Evolutionary conservation across 2,329 filamentous ascomycete genomes (phyloP).

Genomic region (Trichoderma guizhouense): DNA sequence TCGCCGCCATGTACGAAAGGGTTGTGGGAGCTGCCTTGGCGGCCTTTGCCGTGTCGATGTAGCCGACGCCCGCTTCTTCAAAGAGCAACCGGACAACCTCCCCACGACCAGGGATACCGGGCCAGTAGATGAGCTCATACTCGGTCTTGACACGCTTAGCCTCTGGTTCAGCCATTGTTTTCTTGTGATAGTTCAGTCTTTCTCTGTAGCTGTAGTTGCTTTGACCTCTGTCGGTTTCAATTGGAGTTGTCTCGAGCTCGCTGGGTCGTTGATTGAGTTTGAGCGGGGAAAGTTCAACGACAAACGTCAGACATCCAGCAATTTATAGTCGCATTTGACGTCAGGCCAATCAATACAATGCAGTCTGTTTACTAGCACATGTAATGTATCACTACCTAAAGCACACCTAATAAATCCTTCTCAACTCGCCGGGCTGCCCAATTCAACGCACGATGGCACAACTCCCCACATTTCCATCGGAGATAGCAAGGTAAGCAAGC

Average conservation of each 20-base stretch:
- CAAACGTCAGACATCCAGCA: background rate
- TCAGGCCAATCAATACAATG: background rate
- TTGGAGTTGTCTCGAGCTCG: background rate
- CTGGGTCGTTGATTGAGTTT: background rate
- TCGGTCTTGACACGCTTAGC: constrained; percentile 25
- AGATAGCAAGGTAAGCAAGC: background rate
- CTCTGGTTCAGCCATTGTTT: constrained; percentile 3
- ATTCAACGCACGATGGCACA: background rate
- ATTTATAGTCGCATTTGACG: background rate
- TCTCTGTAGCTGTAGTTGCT: background rate
- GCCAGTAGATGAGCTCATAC: constrained; percentile 71
- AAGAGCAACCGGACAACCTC: constrained; percentile 71
- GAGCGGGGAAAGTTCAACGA: background rate
- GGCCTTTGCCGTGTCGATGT: constrained; percentile 52
- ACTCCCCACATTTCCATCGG: background rate
- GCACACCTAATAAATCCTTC: background rate
- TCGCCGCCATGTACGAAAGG: constrained; percentile 42
- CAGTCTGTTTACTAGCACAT: background rate
- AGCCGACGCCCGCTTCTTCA: constrained; percentile 63
- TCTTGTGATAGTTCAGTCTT: background rate
- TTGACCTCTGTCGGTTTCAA: background rate
- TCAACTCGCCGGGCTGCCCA: background rate
- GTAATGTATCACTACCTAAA: background rate
- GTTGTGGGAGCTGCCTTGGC: constrained; percentile 50
- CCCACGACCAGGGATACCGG: constrained; percentile 66